A percentile compares a stretch with the other conserved stretches of the same genome.
Evolutionary conservation across 2,329 filamentous ascomycete genomes (phyloP).

Genomic region (Periconia macrospinosa): DNA sequence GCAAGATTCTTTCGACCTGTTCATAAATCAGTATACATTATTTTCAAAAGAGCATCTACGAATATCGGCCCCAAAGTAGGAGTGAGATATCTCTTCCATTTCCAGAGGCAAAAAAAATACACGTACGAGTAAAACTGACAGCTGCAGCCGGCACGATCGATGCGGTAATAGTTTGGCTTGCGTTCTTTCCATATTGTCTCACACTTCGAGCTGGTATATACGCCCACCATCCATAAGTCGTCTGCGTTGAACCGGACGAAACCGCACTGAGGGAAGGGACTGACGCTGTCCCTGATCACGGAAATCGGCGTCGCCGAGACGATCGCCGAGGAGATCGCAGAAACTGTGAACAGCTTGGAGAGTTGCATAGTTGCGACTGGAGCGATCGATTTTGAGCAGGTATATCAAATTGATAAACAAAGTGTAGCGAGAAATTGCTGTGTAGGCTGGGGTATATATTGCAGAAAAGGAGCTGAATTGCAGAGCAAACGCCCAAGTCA

Average conservation of each 20-base stretch:
- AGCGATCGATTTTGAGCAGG: neutral
- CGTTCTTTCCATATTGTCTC: neutral
- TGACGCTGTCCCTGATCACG: too few species aligned
- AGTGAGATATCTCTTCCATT: neutral
- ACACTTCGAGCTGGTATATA: neutral
- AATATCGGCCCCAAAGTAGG: neutral
- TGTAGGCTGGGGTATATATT: neutral
- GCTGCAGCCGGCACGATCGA: neutral
- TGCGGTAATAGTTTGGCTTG: neutral
- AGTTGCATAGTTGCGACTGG: neutral
- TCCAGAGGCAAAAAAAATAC: neutral
- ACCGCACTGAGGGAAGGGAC: neutral
- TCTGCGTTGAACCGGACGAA: neutral
- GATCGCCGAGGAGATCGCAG: neutral
- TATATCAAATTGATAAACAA: neutral
- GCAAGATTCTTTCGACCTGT: neutral
- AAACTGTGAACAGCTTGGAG: neutral
- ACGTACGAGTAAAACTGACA: neutral
- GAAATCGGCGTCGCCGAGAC: neutral
- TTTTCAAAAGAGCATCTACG: neutral
- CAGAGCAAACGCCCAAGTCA: neutral
- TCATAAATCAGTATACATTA: neutral
- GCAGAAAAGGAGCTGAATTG: neutral
- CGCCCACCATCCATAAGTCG: neutral
- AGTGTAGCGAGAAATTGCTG: neutral